Conservation (phyloP, 2,329 filamentous ascomycete species). For the Venturia nashicola region DNA sequence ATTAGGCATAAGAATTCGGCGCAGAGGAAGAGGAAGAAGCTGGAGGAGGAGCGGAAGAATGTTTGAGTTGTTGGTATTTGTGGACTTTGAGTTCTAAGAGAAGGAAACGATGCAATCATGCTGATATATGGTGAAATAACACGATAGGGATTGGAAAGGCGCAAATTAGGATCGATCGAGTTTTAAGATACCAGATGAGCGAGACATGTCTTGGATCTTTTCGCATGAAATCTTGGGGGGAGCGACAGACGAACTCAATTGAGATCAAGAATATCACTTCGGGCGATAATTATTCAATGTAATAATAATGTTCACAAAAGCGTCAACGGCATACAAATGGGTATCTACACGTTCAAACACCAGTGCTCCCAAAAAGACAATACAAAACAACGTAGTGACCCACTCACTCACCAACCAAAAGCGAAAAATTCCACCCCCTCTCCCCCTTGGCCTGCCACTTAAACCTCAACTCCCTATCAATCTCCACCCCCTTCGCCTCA, state of each 20-base stretch:
- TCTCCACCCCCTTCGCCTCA: slow-evolving; percentile 19
- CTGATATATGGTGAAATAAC: neutral
- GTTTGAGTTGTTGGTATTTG: neutral
- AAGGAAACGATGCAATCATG: neutral
- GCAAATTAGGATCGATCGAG: neutral
- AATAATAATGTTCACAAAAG: neutral
- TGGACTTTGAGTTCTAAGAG: neutral
- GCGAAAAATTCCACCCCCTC: neutral
- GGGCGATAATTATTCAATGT: neutral
- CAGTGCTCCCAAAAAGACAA: neutral
- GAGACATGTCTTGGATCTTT: too few relatives aligned
- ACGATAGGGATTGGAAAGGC: neutral
- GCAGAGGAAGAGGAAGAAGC: neutral
- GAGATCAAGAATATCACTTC: too few relatives aligned
- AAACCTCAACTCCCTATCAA: slow-evolving; percentile 11
- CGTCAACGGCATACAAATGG: neutral
- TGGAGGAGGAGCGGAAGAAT: neutral
- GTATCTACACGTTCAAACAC: neutral
- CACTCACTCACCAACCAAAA: neutral
- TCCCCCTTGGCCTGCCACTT: neutral
- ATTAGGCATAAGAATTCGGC: slow-evolving; percentile 15
- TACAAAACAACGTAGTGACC: neutral
- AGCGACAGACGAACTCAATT: too few relatives aligned
- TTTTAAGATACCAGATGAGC: neutral
- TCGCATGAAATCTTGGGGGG: too few relatives aligned